These are phyloP conservation scores for Cryptococcus amylolentus DNA, from an alignment of 1,284 basidiomycete genomes.

Conservation along the genomic window DNA sequence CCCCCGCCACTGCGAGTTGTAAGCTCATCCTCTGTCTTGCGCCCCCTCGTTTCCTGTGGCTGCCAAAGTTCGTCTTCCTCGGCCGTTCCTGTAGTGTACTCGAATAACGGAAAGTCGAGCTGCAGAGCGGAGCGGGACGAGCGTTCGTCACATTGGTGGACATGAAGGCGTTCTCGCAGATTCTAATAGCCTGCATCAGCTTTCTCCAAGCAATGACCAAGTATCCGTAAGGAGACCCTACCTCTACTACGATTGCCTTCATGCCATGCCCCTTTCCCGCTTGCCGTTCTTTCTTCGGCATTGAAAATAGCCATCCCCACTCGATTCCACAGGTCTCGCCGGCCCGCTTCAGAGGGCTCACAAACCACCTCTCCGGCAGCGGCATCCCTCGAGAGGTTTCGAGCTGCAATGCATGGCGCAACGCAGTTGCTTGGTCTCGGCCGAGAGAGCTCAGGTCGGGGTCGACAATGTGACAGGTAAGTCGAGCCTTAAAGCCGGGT, in stretches of 20 bases:
- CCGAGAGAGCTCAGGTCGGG: constrained; percentile 26
- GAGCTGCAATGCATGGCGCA: constrained; percentile 16
- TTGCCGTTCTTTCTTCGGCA: neutral
- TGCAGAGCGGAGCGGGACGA: constrained; percentile 12
- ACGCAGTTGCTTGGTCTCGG: constrained; percentile 21
- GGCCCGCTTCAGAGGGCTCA: constrained; percentile 29
- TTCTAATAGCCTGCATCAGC: constrained; percentile 12
- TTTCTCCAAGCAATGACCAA: constrained; percentile 1
- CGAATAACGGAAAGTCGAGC: constrained; percentile 24
- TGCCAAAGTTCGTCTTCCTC: constrained; percentile 31
- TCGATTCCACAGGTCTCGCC: constrained; percentile 33
- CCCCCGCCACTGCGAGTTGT: constrained; percentile 20
- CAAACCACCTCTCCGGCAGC: constrained; percentile 27
- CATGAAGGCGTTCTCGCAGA: constrained; percentile 36
- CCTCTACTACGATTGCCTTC: constrained; percentile 27
- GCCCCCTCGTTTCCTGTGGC: constrained; percentile 14
- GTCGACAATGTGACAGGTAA: constrained; percentile 23
- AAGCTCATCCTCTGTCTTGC: constrained; percentile 37
- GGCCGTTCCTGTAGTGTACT: constrained; percentile 16
- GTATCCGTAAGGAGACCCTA: neutral
- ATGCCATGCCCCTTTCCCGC: constrained; percentile 17
- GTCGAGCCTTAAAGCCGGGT: constrained; percentile 11
- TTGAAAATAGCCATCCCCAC: constrained; percentile 29
- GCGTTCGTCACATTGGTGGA: constrained; percentile 30
- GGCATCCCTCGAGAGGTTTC: constrained; percentile 29